Conservation (phyloP, 345 rosid species). For the Salix brachista region DNA sequence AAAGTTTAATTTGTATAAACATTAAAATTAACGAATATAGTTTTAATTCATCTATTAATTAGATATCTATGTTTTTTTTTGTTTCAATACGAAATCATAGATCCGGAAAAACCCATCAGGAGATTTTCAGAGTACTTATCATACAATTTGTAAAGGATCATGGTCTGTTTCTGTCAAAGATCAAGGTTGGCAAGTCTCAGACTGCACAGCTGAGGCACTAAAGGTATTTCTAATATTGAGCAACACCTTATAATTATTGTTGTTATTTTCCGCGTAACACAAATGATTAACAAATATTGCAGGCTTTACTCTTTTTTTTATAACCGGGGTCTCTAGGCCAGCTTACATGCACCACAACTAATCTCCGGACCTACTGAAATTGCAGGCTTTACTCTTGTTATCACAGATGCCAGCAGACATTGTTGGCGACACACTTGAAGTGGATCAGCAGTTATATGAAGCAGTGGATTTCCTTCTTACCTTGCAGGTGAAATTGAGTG, state of each 20-base stretch:
- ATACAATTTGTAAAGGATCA: slow-evolving; percentile 3
- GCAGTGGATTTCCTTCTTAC: slow-evolving; percentile 20
- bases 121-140: not conserved
- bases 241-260: not conserved
- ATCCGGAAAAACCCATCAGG: slow-evolving; percentile 8
- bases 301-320: slow-evolving; percentile 1
- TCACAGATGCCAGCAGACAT: slow-evolving; percentile 10
- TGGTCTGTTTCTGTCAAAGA: slow-evolving; percentile 16
- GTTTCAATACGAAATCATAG: not conserved
- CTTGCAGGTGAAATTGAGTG: slow-evolving; percentile 5
- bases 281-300: not conserved
- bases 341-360: too few species aligned
- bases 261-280: too few species aligned
- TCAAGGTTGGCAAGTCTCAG: slow-evolving; percentile 27
- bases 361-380: too few species aligned
- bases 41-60: too few species aligned
- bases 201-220: slow-evolving; percentile 19
- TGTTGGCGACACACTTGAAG: slow-evolving; percentile 13
- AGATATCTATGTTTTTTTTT: not conserved
- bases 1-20: too few species aligned
- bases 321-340: too few species aligned
- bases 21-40: too few species aligned
- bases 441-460: not conserved
- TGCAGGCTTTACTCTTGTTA: slow-evolving; percentile 3
- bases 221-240: not conserved